Base-by-base conservation (phyloP, 1,284 basidiomycete species). In the Cryptococcus neoformans region DNA sequence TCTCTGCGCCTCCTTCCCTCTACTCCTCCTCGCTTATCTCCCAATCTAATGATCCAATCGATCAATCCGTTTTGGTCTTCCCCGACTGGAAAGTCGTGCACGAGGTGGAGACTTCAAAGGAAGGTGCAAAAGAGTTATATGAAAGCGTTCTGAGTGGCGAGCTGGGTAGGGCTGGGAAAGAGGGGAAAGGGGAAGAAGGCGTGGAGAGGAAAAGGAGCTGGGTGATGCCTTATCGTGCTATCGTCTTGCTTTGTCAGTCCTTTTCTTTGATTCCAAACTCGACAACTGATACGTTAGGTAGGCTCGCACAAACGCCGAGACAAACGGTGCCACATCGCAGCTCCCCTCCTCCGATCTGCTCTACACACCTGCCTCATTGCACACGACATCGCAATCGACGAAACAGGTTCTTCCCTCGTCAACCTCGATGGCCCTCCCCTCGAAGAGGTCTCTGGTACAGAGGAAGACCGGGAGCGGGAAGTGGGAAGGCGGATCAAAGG, bases 281-380 rank as follows among this genome's bases (percentile, higher is more conserved):
- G 28, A 4, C 28, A 39, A 41, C 40, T 14, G 12, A 34, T 28
- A 40, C 12, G 44, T 11, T 21, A 37, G 11, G 10, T 59, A 94
- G 91, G 92, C 75, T 94, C 92, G 2, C 93, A 96, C 77, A 92
- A 92, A 78, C 84, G 83, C 65, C 82, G 92, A 52, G 93, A 96
- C 77, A 93, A 92, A 72, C 84, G 90, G 54, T 97, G 93, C 76
- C 84, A 84, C 47, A 87, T 96, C 52, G 85, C 89, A 6, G 90
- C 92, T 3, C 87, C 89, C 3, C 83, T 91, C 59, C 84, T 97
- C 37, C 87, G 91, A 72, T 66, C 71, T 6, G 76, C 70, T 1
- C 56, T 76, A 2, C 58, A 69, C 51, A 62, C 63, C 8, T 65
- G 67, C 10, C 64, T 78, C 12, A 64, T 65, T n/a, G 60, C 69